Base-by-base conservation (phyloP, 257 asterid genomes). In the Sherardia arvensis region DNA sequence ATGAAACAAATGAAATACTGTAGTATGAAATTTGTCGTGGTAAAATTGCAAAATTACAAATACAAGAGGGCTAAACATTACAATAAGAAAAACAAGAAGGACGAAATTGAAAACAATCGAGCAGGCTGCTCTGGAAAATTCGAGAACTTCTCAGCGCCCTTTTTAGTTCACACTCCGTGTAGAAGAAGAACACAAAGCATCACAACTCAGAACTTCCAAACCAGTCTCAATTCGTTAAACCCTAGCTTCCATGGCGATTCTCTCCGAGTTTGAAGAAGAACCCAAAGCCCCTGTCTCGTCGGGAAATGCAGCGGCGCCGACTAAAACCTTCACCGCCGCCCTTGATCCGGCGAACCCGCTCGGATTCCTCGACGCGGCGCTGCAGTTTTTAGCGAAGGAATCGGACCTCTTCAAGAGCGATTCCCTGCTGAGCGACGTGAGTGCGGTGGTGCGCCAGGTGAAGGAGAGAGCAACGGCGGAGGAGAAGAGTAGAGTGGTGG, bases 361-460 rank as follows among this genome's bases (percentile, higher is more conserved):
- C 33, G 88, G 88, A 65, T 90, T 87, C 71, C 73, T 90, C 22
- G 86, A 82, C 72, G 72, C 69, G 65, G 92, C 68, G 11, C 71
- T 90, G 55, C 88, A 79, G 68, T 90, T 90, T 75, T 74, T 82
- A 8, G 95, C 90, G 0, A 71, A 69, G 73, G 95, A 90, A 67
- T 78, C 87, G 27, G 97, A 90, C 81, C 75, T 90, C 3, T 87
- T 90, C 76, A 83, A 71, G 79, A 87, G 94, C 72, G 94, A 87
- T 72, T 79, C 84, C 0, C 68, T 83, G 80, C 71, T 83, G 27
- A 76, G 17, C 1, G 97, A 90, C 70, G 85, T 90, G 62, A 83
- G 57, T 61, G 91, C 95, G n/a, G 94, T 90, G 34, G 77, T 77
- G 28, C 83, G 83, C 27, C 82, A 75, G 79, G 96, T 89, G 65